A percentile compares a stretch with the other conserved stretches of the same genome.
phyloP scores from a whole-genome alignment of 164 flowering plant species.

The Kalanchoe fedtschenkoi region DNA sequence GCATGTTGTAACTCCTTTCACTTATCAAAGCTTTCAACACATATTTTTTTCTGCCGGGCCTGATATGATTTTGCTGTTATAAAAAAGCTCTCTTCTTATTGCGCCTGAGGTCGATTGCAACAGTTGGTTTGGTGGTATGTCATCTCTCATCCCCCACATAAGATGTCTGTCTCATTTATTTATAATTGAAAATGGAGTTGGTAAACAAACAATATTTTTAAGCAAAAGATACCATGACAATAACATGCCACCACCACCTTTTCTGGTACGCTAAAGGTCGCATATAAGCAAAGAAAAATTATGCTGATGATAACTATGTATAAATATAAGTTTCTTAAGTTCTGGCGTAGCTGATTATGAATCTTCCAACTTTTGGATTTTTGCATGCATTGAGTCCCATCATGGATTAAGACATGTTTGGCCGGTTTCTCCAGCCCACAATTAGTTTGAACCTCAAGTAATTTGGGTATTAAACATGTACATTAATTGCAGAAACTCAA shows the following conservation, averaged over 20 bases:
- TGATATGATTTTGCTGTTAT: not conserved
- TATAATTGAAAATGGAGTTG: not conserved
- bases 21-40: not conserved
- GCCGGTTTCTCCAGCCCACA: too few relatives aligned
- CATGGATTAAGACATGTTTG: not conserved
- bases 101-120: not conserved
- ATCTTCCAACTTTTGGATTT: not conserved
- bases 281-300: not conserved
- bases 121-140: not conserved
- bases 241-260: not conserved
- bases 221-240: not conserved
- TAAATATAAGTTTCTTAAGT: not conserved
- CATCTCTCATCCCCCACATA: not conserved
- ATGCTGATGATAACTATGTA: not conserved
- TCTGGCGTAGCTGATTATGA: not conserved
- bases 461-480: not conserved
- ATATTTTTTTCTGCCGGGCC: not conserved
- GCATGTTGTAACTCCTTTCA: not conserved
- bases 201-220: not conserved
- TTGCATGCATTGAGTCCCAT: not conserved
- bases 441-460: not conserved
- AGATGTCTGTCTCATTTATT: not conserved
- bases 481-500: not conserved
- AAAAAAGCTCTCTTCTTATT: not conserved
- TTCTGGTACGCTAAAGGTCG: constrained; percentile 3